Evolutionary conservation across 345 rosid genomes (phyloP), one percentile per base, ranked within the genome.

Genomic region (Salix exigua): DNA sequence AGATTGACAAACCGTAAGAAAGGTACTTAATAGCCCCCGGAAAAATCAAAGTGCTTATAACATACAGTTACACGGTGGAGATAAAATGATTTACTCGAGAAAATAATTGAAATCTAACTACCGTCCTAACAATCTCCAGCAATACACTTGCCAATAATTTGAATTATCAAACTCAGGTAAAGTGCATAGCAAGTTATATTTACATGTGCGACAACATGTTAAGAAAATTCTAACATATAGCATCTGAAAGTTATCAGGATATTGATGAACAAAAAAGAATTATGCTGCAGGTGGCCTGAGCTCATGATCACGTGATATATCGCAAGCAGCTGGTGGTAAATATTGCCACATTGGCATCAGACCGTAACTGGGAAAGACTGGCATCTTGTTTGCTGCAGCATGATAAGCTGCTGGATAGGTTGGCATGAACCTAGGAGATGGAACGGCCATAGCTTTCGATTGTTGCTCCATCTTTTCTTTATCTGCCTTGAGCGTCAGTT

Each of bases 241-340:
- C 80, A 86, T 38, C 80, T 66, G 51, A 42, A 68, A 64, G 44
- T 64, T 67, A 70, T 42, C 38, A 72, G 60, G 66, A 66, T 35
- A 40, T 26, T 12, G 30, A 70, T 18, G 4, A 58, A 21, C 16
- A 1, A 10, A 19, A 3, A 77, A 30, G 6, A 65, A 63, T 74
- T 35, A 81, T 10, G 84, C 84, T 63, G 84, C 84, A 8, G 84
- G 84, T 12, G 84, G 73, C 84, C 84, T 70, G 31, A 73, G 70
- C 81, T 81, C 78, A 44, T 77, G 73, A 65, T 81, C 84, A 44
- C 71, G 74, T 4, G 84, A 81, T 31, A 81, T 77, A 35, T 81
- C 84, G 14, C 62, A 48, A 16, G 61, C 42, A 62, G 75, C 71
- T 13, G 75, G 83, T 19, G 84, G 75, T 19, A 81, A 73, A 50